These are phyloP conservation scores for Pleurotus ostreatus DNA, from an alignment of 768 basidiomycete species.

Conservation along the genomic window DNA sequence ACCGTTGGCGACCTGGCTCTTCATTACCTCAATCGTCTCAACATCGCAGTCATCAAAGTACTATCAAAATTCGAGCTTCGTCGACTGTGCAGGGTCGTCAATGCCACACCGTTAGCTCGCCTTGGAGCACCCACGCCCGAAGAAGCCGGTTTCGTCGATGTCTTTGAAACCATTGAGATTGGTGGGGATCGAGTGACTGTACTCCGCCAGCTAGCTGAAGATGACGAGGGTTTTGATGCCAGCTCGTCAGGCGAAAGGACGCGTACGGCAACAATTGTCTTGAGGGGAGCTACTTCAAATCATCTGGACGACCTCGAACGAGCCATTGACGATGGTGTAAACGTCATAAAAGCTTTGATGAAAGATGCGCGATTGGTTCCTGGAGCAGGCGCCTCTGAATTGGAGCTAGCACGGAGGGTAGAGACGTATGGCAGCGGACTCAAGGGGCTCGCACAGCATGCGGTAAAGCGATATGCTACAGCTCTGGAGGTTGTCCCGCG, in stretches of 20 bases:
- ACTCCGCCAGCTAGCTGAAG: conserved; percentile 72
- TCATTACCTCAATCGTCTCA: conserved; percentile 92
- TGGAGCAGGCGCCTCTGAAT: conserved; percentile 91
- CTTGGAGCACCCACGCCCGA: conserved; percentile 95
- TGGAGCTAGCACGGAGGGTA: conserved; percentile 84
- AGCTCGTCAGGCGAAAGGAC: conserved; percentile 60
- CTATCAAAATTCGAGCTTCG: conserved; percentile 98
- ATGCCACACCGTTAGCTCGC: conserved; percentile 93
- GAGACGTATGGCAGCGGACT: conserved; percentile 85
- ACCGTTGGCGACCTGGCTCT: conserved; percentile 92
- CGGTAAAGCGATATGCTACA: conserved; percentile 82
- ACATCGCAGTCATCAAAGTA: conserved; percentile 95
- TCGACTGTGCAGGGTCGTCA: conserved; percentile 89
- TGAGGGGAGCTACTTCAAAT: conserved; percentile 94
- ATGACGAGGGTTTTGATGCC: conserved; percentile 62
- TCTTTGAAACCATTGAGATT: conserved; percentile 94
- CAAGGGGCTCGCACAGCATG: conserved; percentile 91
- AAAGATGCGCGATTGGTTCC: conserved; percentile 89
- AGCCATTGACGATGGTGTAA: conserved; percentile 94
- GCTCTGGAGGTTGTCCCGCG: conserved; percentile 91
- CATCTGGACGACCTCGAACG: conserved; percentile 94
- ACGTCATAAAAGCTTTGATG: conserved; percentile 88
- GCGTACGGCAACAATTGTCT: conserved; percentile 88
- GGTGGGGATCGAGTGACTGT: conserved; percentile 98
- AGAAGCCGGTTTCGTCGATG: conserved; percentile 90